These are phyloP conservation scores for Cordyceps sp. DNA, from an alignment of 2,329 filamentous ascomycete species.

Conservation along the genomic window DNA sequence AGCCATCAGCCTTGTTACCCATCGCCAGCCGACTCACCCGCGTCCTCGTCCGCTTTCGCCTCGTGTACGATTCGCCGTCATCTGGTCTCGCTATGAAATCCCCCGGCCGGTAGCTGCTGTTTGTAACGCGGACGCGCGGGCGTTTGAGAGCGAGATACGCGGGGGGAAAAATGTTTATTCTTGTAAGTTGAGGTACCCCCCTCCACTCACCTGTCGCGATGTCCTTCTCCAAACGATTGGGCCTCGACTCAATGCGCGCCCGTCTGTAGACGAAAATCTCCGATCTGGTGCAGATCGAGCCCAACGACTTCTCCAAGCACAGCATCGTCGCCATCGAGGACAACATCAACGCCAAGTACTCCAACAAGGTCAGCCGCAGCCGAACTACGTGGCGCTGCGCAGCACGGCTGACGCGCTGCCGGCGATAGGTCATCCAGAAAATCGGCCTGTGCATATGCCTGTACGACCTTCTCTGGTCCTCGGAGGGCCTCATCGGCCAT, in stretches of 20 bases:
- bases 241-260: no score
- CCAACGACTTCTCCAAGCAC: constrained; percentile 71
- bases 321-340: constrained; percentile 81
- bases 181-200: background rate
- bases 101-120: no score
- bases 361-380: constrained; percentile 52
- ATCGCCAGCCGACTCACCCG: no score
- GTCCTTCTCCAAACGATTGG: background rate
- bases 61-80: background rate
- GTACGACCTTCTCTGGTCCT: constrained; percentile 77
- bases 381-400: background rate
- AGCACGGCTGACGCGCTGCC: constrained; percentile 1
- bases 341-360: constrained; percentile 92
- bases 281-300: constrained; percentile 84
- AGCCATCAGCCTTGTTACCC: no score
- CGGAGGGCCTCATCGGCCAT: constrained; percentile 86
- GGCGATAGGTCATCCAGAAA: constrained; percentile 62
- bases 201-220: background rate
- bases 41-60: no score
- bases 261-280: constrained; percentile 65
- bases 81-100: background rate
- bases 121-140: no score
- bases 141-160: no score
- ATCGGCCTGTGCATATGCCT: constrained; percentile 87
- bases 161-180: constrained; percentile 3